These are phyloP conservation scores for Dactylella cylindrospora DNA, from an alignment of 2,329 filamentous ascomycete genomes.

Conservation along the genomic window DNA sequence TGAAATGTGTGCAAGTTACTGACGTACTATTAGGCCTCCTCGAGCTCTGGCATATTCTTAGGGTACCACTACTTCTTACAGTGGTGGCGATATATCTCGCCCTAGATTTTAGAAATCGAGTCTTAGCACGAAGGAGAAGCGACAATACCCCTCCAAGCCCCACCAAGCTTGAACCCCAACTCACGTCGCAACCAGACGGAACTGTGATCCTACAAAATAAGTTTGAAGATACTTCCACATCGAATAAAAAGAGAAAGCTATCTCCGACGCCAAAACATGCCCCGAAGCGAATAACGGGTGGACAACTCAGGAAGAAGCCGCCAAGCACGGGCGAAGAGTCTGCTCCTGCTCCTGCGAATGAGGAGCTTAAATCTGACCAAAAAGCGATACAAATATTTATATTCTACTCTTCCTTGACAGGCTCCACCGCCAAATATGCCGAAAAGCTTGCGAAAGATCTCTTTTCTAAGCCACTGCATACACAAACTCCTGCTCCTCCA, in stretches of 20 bases:
- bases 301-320: constrained; percentile 45
- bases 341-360: neutral
- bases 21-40: constrained; percentile 41
- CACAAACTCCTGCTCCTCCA: constrained; percentile 23
- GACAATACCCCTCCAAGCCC: constrained; percentile 24
- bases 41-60: constrained; percentile 30
- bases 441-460: constrained; percentile 70
- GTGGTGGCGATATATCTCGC: constrained; percentile 10
- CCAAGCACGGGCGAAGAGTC: constrained; percentile 16
- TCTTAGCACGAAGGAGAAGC: constrained; percentile 1
- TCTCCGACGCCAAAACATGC: constrained; percentile 51
- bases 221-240: constrained; percentile 21
- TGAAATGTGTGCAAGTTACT: no score
- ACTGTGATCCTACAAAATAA: constrained; percentile 29
- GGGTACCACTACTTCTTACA: constrained; percentile 8
- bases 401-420: constrained; percentile 88
- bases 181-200: constrained; percentile 33
- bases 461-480: constrained; percentile 44
- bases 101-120: constrained; percentile 1
- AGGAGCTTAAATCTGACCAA: constrained; percentile 39
- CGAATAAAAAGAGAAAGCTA: constrained; percentile 23
- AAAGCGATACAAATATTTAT: constrained; percentile 67
- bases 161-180: constrained; percentile 36
- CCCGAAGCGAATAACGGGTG: constrained; percentile 51
- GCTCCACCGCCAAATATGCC: constrained; percentile 61